These are phyloP conservation scores for Candida sakaeoensis DNA, from an alignment of 805 yeast species.

Conservation along the genomic window DNA sequence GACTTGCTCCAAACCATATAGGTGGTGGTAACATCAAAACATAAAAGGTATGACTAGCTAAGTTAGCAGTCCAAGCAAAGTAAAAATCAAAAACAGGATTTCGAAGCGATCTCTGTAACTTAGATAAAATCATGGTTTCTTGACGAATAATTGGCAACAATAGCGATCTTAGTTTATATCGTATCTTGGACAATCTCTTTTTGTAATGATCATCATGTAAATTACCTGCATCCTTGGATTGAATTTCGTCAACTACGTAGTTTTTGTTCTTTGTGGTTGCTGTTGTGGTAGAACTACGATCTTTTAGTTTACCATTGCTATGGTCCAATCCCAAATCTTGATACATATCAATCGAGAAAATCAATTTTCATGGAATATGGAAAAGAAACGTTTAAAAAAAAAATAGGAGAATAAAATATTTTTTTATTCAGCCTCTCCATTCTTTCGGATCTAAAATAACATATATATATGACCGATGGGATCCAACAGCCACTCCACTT, in stretches of 20 bases:
- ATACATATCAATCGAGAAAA: neutral
- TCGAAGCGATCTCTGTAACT: constrained; percentile 52
- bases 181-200: constrained; percentile 48
- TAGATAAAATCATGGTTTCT: constrained; percentile 61
- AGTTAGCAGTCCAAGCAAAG: constrained; percentile 82
- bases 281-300: neutral
- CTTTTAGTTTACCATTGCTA: neutral
- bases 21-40: constrained; percentile 84
- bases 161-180: constrained; percentile 51
- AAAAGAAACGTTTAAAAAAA: neutral
- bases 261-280: neutral
- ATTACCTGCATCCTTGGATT: constrained; percentile 65
- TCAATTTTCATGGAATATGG: neutral
- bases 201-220: constrained; percentile 64
- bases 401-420: constrained; percentile 1
- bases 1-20: constrained; percentile 70
- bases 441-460: neutral
- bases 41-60: constrained; percentile 93
- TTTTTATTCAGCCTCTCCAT: neutral
- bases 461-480: neutral
- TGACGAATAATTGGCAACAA: constrained; percentile 54
- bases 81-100: constrained; percentile 58
- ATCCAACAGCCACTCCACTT: neutral
- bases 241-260: neutral
- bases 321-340: neutral